A percentile compares a stretch with the other conserved stretches of the same genome.
Conservation (phyloP, 495 filamentous ascomycete species). For the Aspergillus egyptiacus region DNA sequence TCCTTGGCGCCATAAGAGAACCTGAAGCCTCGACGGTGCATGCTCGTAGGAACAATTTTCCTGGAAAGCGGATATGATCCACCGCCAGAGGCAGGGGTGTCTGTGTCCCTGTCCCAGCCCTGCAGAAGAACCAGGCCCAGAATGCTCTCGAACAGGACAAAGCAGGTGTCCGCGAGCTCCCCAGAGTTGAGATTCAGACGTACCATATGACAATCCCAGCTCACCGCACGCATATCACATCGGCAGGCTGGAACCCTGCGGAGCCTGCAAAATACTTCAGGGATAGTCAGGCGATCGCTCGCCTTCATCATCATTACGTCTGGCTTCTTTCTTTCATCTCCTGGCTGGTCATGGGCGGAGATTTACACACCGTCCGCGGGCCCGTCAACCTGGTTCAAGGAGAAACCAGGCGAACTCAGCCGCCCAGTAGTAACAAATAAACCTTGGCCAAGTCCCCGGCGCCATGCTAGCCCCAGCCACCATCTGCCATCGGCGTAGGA, state of each 20-base stretch:
- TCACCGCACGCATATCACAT: not conserved
- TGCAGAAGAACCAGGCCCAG: not conserved
- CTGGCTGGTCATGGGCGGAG: slow-evolving; percentile 14
- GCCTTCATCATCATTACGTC: slow-evolving; percentile 7
- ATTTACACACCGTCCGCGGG: slow-evolving; percentile 17
- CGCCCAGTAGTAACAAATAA: not conserved
- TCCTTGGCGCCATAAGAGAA: not conserved
- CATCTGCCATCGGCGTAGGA: not conserved
- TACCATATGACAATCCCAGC: slow-evolving; percentile 1
- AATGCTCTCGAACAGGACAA: slow-evolving; percentile 1
- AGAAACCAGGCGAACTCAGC: not conserved
- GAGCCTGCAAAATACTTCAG: not conserved
- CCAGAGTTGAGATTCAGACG: too few relatives aligned
- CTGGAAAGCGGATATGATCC: slow-evolving; percentile 2
- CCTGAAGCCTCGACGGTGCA: not conserved
- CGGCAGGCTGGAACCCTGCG: not conserved
- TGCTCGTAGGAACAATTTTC: slow-evolving; percentile 3
- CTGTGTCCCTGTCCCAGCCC: not conserved
- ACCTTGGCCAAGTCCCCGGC: slow-evolving; percentile 2
- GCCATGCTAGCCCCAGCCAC: slow-evolving; percentile 11
- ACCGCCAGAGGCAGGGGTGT: slow-evolving; percentile 8
- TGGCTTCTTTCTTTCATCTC: slow-evolving; percentile 2
- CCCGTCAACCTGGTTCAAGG: slow-evolving; percentile 21
- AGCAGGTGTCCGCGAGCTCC: not conserved
- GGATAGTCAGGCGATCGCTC: not conserved